These are phyloP conservation scores for Russula olivacea DNA, from an alignment of 768 basidiomycete species.

Conservation along the genomic window DNA sequence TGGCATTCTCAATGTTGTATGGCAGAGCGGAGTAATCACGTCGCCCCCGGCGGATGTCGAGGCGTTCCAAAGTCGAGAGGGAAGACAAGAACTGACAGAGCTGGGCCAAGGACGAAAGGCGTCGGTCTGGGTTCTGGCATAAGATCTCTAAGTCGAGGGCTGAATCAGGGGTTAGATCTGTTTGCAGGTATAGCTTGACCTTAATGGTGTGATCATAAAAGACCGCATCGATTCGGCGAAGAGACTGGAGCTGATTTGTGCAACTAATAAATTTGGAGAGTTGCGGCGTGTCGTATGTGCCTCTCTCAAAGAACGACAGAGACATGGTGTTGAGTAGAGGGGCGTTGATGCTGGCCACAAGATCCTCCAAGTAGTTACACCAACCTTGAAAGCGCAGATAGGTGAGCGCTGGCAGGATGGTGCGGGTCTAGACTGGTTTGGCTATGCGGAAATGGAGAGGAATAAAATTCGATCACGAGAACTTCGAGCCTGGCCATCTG, in stretches of 20 bases:
- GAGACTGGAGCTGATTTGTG: neutral
- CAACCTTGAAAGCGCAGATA: neutral
- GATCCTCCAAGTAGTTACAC: neutral
- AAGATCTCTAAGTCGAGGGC: too few species aligned
- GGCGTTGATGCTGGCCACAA: neutral
- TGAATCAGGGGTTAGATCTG: too few species aligned
- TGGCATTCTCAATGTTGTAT: neutral
- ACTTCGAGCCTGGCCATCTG: neutral
- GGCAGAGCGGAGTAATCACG: neutral
- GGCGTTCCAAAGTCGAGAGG: neutral
- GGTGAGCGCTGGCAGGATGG: neutral
- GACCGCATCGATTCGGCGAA: neutral
- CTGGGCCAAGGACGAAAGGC: neutral
- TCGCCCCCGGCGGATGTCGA: neutral
- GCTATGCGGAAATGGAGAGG: neutral
- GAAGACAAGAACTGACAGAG: neutral
- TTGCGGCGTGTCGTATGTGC: neutral
- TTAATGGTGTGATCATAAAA: neutral
- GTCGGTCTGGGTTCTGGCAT: too few species aligned
- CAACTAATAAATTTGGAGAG: neutral
- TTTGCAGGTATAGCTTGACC: neutral
- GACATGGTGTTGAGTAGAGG: neutral
- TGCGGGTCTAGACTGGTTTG: neutral
- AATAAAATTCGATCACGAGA: neutral
- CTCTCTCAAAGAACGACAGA: neutral